Base-by-base conservation (phyloP, 768 basidiomycete species). In the Amanita muscaria region DNA sequence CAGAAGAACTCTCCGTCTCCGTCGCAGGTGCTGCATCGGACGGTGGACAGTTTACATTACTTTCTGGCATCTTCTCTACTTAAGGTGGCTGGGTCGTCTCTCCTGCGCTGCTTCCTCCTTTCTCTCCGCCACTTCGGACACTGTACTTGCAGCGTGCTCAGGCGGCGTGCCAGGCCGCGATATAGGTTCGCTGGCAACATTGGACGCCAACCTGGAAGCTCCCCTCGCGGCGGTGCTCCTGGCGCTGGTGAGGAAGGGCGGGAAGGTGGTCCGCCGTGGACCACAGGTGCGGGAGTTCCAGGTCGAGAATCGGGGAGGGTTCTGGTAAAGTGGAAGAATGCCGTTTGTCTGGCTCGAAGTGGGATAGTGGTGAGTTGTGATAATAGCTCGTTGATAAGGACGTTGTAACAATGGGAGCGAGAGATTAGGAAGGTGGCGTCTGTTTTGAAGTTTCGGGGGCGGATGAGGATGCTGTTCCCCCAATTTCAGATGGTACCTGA, bases 191-290 rank as follows among this genome's bases (percentile, higher is more conserved):
- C 27, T 19, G 18, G 44, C n/a, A 15, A 9, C 12, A 12, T 29
- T 29, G 7, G 27, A 38, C 24, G 19, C 12, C 22, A 46, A 33
- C 21, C 27, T 37, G 3, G 44, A 29, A 6, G 12, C 27, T 14
- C 44, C 36, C 34, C 46, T 40, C n/a, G 39, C 46, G 2, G 40
- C 39, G 12, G 46, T 40, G n/a, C n/a, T n/a, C n/a, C n/a, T 5
- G 46, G 46, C 24, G 46, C 33, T 15, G 46, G 46, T 5, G 46
- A 47, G 4, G 39, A 23, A n/a, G 46, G 19, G 12, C 46, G 46
- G 8, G 46, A 47, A 6, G 46, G 46, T 18, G 39, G 46, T 21
- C 33, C 34, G 18, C 29, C 40, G 22, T 40, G 21, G 5, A 31
- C 10, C 7, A 12, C 27, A 7, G 46, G 46, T n/a, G n/a, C n/a